phyloP scores from a whole-genome alignment of 208 protist species.

The Leishmania guyanensis region DNA sequence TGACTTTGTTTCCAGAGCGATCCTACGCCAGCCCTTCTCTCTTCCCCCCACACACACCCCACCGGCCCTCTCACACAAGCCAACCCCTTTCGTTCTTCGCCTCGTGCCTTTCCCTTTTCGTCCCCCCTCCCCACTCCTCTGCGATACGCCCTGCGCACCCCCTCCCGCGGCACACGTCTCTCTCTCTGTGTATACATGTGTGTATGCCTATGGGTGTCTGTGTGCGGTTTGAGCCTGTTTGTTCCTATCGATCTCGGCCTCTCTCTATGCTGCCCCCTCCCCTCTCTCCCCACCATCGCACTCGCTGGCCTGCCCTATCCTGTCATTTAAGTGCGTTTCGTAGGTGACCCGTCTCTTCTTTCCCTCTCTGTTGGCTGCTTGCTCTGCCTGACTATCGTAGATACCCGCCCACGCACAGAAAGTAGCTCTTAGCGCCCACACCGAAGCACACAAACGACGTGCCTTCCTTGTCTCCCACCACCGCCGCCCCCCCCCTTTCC shows the following conservation, averaged over 20 bases:
- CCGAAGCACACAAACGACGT: not conserved
- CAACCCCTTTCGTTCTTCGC: no score
- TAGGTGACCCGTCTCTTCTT: no score
- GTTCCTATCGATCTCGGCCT: not conserved
- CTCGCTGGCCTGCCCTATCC: not conserved
- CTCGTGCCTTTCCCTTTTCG: not conserved
- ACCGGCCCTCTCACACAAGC: no score
- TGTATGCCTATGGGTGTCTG: not conserved
- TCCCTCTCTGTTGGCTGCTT: no score
- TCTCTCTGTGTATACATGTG: not conserved
- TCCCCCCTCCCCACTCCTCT: not conserved
- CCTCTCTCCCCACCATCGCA: not conserved
- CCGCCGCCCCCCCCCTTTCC: no score
- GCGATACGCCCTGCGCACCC: not conserved
- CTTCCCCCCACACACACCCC: no score
- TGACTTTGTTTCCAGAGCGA: no score
- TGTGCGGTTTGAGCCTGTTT: not conserved
- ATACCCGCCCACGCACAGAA: no score
- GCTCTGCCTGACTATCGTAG: no score
- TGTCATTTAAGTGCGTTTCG: no score
- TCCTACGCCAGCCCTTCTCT: no score
- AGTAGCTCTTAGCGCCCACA: not conserved
- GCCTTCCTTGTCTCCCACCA: conserved; percentile 8
- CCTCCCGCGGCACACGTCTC: not conserved
- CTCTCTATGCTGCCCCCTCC: not conserved